Evolutionary conservation across 2,329 filamentous ascomycete species (phyloP).

Genomic region (Claviceps quebecensis): DNA sequence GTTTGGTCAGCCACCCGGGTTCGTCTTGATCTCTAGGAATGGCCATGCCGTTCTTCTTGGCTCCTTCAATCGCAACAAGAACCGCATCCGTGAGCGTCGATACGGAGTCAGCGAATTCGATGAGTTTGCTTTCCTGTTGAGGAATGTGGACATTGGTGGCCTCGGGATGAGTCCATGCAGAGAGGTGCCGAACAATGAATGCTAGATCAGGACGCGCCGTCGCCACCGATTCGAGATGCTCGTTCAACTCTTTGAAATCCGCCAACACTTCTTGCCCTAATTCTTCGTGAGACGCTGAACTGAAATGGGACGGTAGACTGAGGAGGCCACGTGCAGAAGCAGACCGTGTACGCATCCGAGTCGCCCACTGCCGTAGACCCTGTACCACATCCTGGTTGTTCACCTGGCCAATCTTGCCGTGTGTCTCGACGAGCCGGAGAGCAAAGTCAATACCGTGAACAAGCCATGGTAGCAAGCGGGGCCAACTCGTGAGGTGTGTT

Average conservation of each 20-base stretch:
- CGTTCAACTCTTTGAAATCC: constrained; percentile 23
- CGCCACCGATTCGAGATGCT: constrained; percentile 27
- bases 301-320: constrained; percentile 37
- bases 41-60: constrained; percentile 40
- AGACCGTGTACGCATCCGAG: constrained; percentile 30
- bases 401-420: constrained; percentile 47
- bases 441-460: constrained; percentile 52
- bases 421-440: constrained; percentile 47
- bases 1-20: constrained; percentile 21
- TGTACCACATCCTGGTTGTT: constrained; percentile 31
- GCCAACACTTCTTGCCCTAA: constrained; percentile 21
- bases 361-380: constrained; percentile 35
- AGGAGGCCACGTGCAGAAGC: constrained; percentile 27
- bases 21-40: constrained; percentile 21
- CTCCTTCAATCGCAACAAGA: constrained; percentile 65
- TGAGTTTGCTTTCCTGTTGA: constrained; percentile 12
- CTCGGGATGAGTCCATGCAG: constrained; percentile 42
- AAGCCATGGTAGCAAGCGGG: constrained; percentile 41
- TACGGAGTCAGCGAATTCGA: constrained; percentile 41
- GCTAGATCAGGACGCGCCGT: constrained; percentile 38
- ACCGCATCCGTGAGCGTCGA: constrained; percentile 58
- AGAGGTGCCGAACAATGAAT: constrained; percentile 53
- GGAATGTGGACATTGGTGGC: constrained; percentile 7
- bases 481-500: constrained; percentile 12
- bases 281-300: constrained; percentile 22